Percentiles rank a stretch among this genome's conserved stretches.
Evolutionary conservation across 1,284 basidiomycete species (phyloP).

Genomic region (Puccinia hordei): DNA sequence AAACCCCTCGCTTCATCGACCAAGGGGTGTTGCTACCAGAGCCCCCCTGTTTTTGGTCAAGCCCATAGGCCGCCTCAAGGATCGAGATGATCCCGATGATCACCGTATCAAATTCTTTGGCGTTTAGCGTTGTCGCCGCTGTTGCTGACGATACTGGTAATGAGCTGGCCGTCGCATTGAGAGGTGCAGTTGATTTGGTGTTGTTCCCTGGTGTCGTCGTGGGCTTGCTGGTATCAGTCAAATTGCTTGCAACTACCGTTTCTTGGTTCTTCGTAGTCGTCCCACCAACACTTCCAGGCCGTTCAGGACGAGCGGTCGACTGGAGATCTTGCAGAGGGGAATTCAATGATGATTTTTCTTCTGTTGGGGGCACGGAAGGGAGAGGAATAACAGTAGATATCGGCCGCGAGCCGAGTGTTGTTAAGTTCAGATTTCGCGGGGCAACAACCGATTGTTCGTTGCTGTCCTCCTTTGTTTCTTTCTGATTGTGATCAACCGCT

Average conservation of each 20-base stretch:
- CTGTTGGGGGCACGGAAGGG: not conserved
- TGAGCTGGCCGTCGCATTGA: not conserved
- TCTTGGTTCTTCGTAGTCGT: not conserved
- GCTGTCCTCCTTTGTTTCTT: constrained; percentile 2
- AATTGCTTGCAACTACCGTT: not conserved
- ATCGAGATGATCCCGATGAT: constrained; percentile 34
- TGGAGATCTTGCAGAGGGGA: not conserved
- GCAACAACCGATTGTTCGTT: constrained; percentile 3
- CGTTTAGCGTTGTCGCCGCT: constrained; percentile 4
- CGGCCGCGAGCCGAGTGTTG: not conserved
- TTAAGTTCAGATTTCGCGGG: not conserved
- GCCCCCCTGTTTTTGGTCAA: constrained; percentile 20
- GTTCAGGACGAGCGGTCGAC: not conserved
- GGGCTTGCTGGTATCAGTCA: not conserved
- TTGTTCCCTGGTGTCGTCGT: constrained; percentile 3
- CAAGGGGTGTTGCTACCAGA: constrained; percentile 4
- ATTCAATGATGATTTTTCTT: not conserved
- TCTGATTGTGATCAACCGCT: not conserved
- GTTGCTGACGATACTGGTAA: not conserved
- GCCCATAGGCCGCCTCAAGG: constrained; percentile 49
- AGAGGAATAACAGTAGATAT: not conserved
- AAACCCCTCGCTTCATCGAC: constrained; percentile 46
- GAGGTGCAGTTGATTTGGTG: not conserved
- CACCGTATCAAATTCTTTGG: constrained; percentile 46
- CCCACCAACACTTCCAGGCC: not conserved